Base-by-base conservation (phyloP, 768 basidiomycete species). In the Mycena haematopus region DNA sequence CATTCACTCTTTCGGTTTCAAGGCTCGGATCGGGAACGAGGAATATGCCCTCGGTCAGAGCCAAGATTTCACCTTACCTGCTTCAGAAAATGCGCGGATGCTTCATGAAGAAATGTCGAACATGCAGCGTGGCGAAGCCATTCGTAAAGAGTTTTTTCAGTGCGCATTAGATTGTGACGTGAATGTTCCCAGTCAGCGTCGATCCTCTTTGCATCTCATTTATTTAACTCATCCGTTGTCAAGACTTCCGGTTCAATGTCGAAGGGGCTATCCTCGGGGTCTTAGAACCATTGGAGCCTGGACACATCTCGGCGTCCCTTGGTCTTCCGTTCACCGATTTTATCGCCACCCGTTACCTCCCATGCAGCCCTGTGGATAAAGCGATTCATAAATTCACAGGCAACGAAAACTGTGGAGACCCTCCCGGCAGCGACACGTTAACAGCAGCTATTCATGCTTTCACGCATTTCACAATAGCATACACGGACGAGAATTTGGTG, bases 371-470 rank as follows among this genome's bases (percentile, higher is more conserved):
- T 0, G 49, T 63, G 22, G 65, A 70, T 33, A 46, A 51, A 17
- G 53, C 38, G 0, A 53, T 72, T 17, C 49, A 66, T 24, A 70
- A 70, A 57, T 72, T 70, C 55, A 72, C 68, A 3, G 68, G 69
- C 1, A 68, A 68, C 42, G n/a, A 58, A 21, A 61, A 72, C 62
- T 55, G 63, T 25, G 61, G 71, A 3, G 9, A 15, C 10, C 24
- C 38, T n/a, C 24, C 60, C 42, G 17, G 36, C 3, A 2, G 50
- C 6, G 58, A 72, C 33, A 1, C 46, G 2, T 19, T 70, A 33
- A 68, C 68, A 13, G 40, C 52, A 15, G 58, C 63, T 19, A 59
- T 72, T 19, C 71, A 72, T 58, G 65, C 69, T 1, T 70, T 72
- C 35, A 65, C 71, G 1, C 71, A 71, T 45, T 65, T 50, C 17